These are phyloP conservation scores for Leptodermis oblonga DNA, from an alignment of 257 asterid genomes.

Conservation along the genomic window DNA sequence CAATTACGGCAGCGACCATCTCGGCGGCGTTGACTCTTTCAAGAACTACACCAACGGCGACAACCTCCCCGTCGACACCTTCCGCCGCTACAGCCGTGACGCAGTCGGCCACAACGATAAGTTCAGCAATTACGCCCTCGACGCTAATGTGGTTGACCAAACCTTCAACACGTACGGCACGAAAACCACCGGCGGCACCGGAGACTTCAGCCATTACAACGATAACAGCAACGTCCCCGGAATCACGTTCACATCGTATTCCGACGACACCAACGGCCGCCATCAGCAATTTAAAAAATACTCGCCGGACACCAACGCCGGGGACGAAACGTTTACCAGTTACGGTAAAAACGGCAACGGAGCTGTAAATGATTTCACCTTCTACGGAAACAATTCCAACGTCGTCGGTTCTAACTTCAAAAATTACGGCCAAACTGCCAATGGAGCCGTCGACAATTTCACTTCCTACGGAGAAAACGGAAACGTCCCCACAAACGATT, in stretches of 20 bases:
- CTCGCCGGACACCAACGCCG: conserved; percentile 50
- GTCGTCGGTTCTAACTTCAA: conserved; percentile 21
- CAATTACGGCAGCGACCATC: conserved; percentile 54
- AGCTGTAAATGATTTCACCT: too few species aligned
- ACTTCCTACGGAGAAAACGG: conserved; percentile 46
- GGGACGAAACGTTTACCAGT: conserved; percentile 47
- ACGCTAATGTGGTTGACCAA: conserved; percentile 53
- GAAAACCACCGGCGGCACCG: conserved; percentile 52
- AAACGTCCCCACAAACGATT: conserved; percentile 59
- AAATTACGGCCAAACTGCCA: conserved; percentile 65
- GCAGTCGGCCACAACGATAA: conserved; percentile 48
- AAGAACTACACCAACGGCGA: conserved; percentile 44
- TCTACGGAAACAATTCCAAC: background rate
- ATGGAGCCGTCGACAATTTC: conserved; percentile 55
- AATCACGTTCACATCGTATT: conserved; percentile 56
- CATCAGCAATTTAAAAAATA: conserved; percentile 42
- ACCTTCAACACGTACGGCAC: conserved; percentile 70
- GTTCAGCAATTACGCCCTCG: conserved; percentile 55
- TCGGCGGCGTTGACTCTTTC: conserved; percentile 56
- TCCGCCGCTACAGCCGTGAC: conserved; percentile 79
- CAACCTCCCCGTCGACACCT: conserved; percentile 39
- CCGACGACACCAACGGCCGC: conserved; percentile 54
- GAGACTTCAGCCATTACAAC: conserved; percentile 46
- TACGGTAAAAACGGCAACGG: conserved; percentile 58
- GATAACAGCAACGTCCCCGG: conserved; percentile 39